These are phyloP conservation scores for Geosmithia putterillii DNA, from an alignment of 2,329 filamentous ascomycete species.

Conservation along the genomic window DNA sequence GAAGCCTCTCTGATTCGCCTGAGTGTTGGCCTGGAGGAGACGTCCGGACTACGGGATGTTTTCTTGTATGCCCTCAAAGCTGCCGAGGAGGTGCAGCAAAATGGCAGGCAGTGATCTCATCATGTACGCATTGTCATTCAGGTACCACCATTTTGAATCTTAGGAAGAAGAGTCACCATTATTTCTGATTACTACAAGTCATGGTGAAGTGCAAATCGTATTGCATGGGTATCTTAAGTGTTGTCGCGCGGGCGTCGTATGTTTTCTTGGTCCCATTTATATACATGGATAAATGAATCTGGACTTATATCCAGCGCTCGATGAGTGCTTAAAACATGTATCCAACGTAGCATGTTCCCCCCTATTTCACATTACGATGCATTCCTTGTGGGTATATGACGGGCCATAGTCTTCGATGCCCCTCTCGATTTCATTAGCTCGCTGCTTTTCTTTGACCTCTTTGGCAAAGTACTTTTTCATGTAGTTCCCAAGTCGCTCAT, in stretches of 20 bases:
- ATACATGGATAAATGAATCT: background rate
- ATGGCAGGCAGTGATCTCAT: background rate
- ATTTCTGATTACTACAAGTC: background rate
- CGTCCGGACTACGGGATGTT: slow-evolving; percentile 46
- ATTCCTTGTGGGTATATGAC: slow-evolving; percentile 46
- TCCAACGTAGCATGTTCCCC: too few relatives aligned
- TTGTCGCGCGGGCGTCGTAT: background rate
- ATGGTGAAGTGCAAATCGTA: background rate
- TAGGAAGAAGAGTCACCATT: too few relatives aligned
- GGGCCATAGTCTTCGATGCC: slow-evolving; percentile 61
- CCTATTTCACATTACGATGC: slow-evolving; percentile 41
- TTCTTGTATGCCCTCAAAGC: slow-evolving; percentile 61
- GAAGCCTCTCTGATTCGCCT: slow-evolving; percentile 71
- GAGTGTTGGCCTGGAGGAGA: slow-evolving; percentile 82
- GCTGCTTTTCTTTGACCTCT: slow-evolving; percentile 55
- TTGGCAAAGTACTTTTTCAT: slow-evolving; percentile 65
- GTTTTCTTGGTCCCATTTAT: background rate
- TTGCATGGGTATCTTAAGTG: background rate
- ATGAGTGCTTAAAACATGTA: too few relatives aligned
- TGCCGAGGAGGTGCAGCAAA: slow-evolving; percentile 13
- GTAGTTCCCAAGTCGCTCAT: slow-evolving; percentile 54
- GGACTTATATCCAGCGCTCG: background rate
- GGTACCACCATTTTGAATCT: background rate
- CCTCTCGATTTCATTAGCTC: slow-evolving; percentile 63
- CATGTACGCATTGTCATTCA: background rate